Evolutionary conservation across 1,139 yeast species (phyloP).

Genomic region (Debaryomyces robertsiae): DNA sequence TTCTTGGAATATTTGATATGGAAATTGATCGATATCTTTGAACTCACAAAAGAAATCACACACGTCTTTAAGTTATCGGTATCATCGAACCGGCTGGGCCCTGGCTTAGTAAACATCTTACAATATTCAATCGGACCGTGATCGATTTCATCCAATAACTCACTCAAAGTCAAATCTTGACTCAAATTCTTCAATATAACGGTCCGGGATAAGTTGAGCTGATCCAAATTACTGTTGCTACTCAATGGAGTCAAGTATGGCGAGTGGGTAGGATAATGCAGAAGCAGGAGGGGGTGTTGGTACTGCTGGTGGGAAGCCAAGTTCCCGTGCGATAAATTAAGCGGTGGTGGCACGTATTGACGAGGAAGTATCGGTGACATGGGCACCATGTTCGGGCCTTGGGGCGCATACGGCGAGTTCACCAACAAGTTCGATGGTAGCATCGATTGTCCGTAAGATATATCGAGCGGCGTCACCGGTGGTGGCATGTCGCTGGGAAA

Average conservation of each 20-base stretch:
- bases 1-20: conserved; percentile 37
- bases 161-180: conserved; percentile 29
- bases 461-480: conserved; percentile 52
- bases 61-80: conserved; percentile 32
- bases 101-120: conserved; percentile 35
- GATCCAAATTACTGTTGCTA: conserved; percentile 29
- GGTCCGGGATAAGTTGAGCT: conserved; percentile 41
- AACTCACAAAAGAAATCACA: conserved; percentile 43
- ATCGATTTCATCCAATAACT: conserved; percentile 38
- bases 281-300: conserved; percentile 14
- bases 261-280: conserved; percentile 19
- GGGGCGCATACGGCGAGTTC: conserved; percentile 62
- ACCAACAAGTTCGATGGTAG: conserved; percentile 69
- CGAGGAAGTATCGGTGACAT: conserved; percentile 17
- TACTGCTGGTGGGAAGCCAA: conserved; percentile 6
- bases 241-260: conserved; percentile 25
- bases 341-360: conserved; percentile 12
- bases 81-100: conserved; percentile 29
- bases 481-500: conserved; percentile 10
- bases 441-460: conserved; percentile 61
- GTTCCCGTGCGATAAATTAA: conserved; percentile 6
- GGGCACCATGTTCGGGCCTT: conserved; percentile 15
- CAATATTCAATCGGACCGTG: conserved; percentile 50
- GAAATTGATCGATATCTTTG: conserved; percentile 38
- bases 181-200: conserved; percentile 36